A percentile compares a stretch with the other conserved stretches of the same genome.
Evolutionary conservation across 305 asterid species (phyloP).

Genomic region (Fraxinus floribunda): DNA sequence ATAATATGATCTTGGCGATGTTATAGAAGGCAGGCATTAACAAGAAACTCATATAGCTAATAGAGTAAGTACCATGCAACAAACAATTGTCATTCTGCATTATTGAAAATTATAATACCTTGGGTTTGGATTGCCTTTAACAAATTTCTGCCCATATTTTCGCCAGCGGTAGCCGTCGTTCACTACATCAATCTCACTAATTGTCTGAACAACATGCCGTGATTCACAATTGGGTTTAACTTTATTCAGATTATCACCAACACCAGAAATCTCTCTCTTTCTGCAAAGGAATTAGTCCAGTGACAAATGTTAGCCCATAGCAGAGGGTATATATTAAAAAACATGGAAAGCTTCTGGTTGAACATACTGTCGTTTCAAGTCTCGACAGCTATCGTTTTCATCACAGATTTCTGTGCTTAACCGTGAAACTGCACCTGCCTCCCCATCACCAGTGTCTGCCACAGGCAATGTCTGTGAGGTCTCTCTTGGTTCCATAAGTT

Average conservation of each 20-base stretch:
- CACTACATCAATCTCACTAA: conserved; percentile 73
- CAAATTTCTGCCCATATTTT: conserved; percentile 92
- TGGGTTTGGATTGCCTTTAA: conserved; percentile 91
- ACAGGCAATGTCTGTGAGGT: conserved; percentile 31
- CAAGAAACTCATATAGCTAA: neutral
- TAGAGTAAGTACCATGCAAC: neutral
- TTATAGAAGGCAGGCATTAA: neutral
- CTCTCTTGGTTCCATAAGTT: conserved; percentile 35
- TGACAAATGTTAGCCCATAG: conserved; percentile 1
- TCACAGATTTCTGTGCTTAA: conserved; percentile 21
- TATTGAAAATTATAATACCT: conserved; percentile 49
- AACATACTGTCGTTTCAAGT: conserved; percentile 71
- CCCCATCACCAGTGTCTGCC: conserved; percentile 37
- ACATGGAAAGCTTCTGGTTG: conserved; percentile 17
- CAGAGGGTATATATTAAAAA: conserved; percentile 8
- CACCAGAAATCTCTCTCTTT: conserved; percentile 44
- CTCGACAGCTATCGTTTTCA: conserved; percentile 43
- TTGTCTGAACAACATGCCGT: conserved; percentile 69
- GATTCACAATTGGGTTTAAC: conserved; percentile 44
- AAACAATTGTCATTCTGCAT: conserved; percentile 14
- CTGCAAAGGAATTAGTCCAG: conserved; percentile 39
- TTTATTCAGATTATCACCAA: conserved; percentile 42
- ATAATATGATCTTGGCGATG: neutral
- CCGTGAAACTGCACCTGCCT: conserved; percentile 25
- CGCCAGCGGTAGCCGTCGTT: conserved; percentile 98